Conservation (phyloP, 2,329 filamentous ascomycete genomes). For the Ophidiomyces ophidiicola region DNA sequence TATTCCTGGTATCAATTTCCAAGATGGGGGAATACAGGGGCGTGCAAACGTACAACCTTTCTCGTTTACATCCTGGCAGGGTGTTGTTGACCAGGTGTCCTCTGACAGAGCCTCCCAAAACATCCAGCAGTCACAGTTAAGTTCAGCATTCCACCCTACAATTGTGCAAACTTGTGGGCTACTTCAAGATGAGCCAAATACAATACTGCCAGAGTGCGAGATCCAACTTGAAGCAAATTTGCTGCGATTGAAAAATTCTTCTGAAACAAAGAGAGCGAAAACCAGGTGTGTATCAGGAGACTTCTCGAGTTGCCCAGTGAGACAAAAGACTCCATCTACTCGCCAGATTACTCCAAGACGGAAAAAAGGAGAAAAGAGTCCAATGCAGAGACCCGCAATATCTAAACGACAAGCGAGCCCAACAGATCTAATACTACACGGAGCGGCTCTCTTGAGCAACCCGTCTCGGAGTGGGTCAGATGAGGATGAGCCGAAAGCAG, state of each 20-base stretch:
- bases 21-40: neutral
- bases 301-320: neutral
- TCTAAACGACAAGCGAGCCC: neutral
- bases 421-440: neutral
- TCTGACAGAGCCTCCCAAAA: neutral
- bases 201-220: no score
- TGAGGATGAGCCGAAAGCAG: conserved; percentile 21
- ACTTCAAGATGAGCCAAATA: no score
- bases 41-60: neutral
- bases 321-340: neutral
- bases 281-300: neutral
- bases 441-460: no score
- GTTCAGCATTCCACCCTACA: no score
- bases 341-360: neutral
- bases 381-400: neutral
- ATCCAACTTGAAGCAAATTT: no score
- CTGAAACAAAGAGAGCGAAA: no score
- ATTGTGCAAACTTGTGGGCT: no score
- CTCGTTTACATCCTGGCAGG: neutral
- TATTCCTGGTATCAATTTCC: neutral
- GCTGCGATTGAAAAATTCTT: no score
- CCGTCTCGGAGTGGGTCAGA: no score
- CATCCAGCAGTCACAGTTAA: neutral
- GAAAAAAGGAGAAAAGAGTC: neutral
- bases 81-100: neutral